Evolutionary conservation across 352 stramenopile genomes (phyloP).

Genomic region (Phytophthora palmivora): DNA sequence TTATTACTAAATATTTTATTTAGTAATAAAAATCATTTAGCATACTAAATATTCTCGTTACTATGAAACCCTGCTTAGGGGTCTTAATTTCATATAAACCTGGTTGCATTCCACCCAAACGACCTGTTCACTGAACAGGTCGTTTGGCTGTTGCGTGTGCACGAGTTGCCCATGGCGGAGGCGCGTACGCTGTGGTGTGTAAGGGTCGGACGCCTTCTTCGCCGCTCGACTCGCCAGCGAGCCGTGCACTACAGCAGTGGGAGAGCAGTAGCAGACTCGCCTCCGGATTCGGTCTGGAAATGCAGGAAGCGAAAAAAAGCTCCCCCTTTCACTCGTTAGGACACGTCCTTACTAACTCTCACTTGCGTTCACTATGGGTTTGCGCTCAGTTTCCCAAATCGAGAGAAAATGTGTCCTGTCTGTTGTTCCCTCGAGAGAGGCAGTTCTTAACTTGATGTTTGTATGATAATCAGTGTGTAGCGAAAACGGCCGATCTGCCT

Average conservation of each 20-base stretch:
- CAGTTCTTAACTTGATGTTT: constrained; percentile 39
- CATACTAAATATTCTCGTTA: no score
- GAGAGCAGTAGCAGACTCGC: constrained; percentile 10
- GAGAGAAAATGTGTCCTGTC: constrained; percentile 29
- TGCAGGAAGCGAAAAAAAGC: constrained; percentile 39
- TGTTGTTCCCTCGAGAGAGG: constrained; percentile 37
- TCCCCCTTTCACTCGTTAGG: constrained; percentile 28
- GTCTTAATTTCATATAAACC: no score
- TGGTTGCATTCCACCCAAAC: no score
- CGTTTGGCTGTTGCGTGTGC: constrained; percentile 59
- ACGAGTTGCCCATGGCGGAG: constrained; percentile 65
- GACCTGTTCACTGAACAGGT: no score
- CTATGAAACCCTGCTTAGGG: no score
- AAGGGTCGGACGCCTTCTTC: constrained; percentile 1
- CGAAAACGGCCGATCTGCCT: no score
- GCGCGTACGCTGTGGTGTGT: constrained; percentile 3
- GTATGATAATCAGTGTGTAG: constrained; percentile 4
- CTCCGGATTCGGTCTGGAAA: constrained; percentile 38
- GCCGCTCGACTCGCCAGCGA: constrained; percentile 27
- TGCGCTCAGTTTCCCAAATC: constrained; percentile 9
- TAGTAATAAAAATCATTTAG: no score
- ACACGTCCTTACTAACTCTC: constrained; percentile 32
- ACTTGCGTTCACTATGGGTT: constrained; percentile 19
- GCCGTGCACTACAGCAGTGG: constrained; percentile 15
- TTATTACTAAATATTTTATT: no score